Evolutionary conservation across 108 stramenopile genomes (phyloP).

Genomic region (Cyclotella kingstonii): DNA sequence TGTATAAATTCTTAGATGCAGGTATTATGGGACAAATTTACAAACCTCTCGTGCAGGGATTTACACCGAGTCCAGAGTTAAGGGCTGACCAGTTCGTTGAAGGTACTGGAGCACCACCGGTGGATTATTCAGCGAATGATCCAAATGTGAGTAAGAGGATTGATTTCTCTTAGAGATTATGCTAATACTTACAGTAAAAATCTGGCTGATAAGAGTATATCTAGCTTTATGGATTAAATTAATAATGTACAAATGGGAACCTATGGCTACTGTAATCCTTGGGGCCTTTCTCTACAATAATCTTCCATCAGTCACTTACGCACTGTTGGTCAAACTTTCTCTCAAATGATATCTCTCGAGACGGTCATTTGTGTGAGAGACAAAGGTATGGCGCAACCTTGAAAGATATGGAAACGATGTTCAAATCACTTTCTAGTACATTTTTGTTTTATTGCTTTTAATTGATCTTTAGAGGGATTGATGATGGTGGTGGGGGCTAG

Average conservation of each 20-base stretch:
- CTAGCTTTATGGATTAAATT: no score
- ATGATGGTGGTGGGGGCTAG: slow-evolving; percentile 10
- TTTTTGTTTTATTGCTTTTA: slow-evolving; percentile 30
- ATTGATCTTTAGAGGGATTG: slow-evolving; percentile 32
- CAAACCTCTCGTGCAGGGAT: slow-evolving; percentile 71
- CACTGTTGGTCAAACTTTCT: no score
- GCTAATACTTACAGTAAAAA: no score
- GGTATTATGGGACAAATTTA: slow-evolving; percentile 78
- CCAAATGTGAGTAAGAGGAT: slow-evolving; percentile 38
- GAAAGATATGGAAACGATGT: no score
- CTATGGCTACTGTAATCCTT: no score
- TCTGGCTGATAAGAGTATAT: not conserved
- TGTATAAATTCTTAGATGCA: slow-evolving; percentile 89
- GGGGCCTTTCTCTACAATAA: no score
- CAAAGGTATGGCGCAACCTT: no score
- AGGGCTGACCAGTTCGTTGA: slow-evolving; percentile 38
- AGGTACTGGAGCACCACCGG: slow-evolving; percentile 31
- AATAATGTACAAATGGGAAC: no score
- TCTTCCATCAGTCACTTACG: no score
- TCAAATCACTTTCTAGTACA: slow-evolving; percentile 73
- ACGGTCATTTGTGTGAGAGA: no score
- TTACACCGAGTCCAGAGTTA: slow-evolving; percentile 82
- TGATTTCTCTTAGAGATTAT: no score
- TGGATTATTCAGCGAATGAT: slow-evolving; percentile 41
- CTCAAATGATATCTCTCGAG: no score